phyloP scores from a whole-genome alignment of 2,329 filamentous ascomycete genomes.

The Stemphylium vesicarium region DNA sequence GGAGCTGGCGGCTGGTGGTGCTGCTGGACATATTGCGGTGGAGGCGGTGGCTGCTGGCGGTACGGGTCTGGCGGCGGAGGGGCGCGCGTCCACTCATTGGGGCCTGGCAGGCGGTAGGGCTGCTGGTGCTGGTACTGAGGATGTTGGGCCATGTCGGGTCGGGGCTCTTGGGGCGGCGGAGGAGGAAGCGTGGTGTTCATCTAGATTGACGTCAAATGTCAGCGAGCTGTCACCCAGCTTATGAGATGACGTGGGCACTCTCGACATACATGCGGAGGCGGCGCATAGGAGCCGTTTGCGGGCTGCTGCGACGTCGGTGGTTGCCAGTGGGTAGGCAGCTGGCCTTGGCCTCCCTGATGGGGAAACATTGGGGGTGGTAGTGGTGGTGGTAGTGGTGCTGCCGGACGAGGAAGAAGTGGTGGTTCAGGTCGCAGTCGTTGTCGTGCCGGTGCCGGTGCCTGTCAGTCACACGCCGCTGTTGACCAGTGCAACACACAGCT shows the following conservation, averaged over 20 bases:
- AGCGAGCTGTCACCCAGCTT: constrained; percentile 18
- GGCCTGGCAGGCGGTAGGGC: constrained; percentile 54
- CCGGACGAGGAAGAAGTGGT: neutral
- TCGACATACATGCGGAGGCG: constrained; percentile 46
- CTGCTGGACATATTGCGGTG: constrained; percentile 48
- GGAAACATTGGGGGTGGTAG: constrained; percentile 39
- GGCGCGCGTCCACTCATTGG: constrained; percentile 53
- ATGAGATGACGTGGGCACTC: constrained; percentile 13
- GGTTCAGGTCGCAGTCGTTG: neutral
- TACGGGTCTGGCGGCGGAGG: constrained; percentile 50
- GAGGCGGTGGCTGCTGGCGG: constrained; percentile 50
- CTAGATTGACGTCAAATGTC: constrained; percentile 34
- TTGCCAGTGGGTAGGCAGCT: constrained; percentile 49
- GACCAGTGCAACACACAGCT: constrained; percentile 25
- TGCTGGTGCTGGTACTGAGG: constrained; percentile 51
- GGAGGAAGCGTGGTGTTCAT: constrained; percentile 43
- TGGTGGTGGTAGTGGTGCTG: neutral
- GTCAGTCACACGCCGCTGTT: constrained; percentile 34
- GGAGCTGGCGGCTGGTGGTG: constrained; percentile 58
- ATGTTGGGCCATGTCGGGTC: constrained; percentile 56
- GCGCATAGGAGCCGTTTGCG: constrained; percentile 46
- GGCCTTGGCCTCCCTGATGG: constrained; percentile 46
- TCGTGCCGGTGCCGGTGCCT: constrained; percentile 31
- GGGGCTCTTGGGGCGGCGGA: constrained; percentile 46
- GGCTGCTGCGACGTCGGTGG: constrained; percentile 45